Base-by-base conservation (phyloP, 2,329 filamentous ascomycete genomes). In the Diplodia seriata region DNA sequence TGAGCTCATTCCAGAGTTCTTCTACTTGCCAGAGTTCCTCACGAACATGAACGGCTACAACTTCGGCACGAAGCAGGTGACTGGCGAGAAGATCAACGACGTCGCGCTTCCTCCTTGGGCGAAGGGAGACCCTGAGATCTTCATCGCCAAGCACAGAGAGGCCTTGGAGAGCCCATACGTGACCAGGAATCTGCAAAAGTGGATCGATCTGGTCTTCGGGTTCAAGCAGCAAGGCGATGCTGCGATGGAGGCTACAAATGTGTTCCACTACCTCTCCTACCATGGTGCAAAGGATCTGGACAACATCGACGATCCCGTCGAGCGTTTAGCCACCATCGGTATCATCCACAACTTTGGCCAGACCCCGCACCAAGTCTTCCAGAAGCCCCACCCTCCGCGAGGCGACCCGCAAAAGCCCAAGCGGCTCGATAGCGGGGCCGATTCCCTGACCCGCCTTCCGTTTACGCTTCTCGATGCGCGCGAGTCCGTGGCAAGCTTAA, bases 261-360 rank as follows among this genome's bases (percentile, higher is more conserved):
- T 99, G 26, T 99, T 97, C 81, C 94, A 98, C 71, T 92, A 97
- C 76, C 85, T 97, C 23, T 98, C 94, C 0, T 99, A 99, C 75
- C 91, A 94, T 70, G 96, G 95, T 7, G 93, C 94, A 2, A 96
- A 92, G 71, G 92, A 99, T 76, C 83, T 99, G 4, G 95, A 99
- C 77, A 90, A 89, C 64, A 98, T 99, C 69, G 88, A 90, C 8
- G 94, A 98, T 75, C 91, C 92, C 0, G 88, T 94, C 67, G 94
- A 98, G 78, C 87, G 93, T 53, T 84, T 93, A 7, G 92, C 94
- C 5, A 94, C 93, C 0, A 97, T 97, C 66, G 93, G 93, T 40
- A 97, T 97, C 72, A 98, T 99, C 73, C 94, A 99, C 79, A 98
- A 98, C 73, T 99, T 99, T 78, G 95, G 95, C 0, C 95, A 99